phyloP scores from a whole-genome alignment of 2,329 filamentous ascomycete species.

The Ascochyta clinopodiicola region DNA sequence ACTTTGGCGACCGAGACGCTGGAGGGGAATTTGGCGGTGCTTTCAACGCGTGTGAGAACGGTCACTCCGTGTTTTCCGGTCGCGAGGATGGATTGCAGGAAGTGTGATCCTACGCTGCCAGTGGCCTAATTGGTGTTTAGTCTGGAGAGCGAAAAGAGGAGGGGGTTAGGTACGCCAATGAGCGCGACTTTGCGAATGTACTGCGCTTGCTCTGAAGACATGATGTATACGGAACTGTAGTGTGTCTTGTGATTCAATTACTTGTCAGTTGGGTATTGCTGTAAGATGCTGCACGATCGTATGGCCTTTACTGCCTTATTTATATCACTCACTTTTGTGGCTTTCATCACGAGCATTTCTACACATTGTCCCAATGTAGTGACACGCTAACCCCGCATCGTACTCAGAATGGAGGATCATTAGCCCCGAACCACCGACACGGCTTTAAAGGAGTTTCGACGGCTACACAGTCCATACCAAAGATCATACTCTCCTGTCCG shows the following conservation, averaged over 20 bases:
- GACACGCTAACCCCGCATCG: conserved; percentile 6
- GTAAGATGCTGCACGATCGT: too few species aligned
- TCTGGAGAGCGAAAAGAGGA: background rate
- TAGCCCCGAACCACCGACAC: conserved; percentile 1
- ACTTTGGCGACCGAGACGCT: conserved; percentile 46
- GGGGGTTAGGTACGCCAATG: conserved; percentile 41
- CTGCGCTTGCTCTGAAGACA: conserved; percentile 3
- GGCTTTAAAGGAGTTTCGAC: conserved; percentile 6
- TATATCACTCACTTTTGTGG: background rate
- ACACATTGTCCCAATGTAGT: background rate
- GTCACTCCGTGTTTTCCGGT: conserved; percentile 39
- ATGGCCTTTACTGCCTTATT: background rate
- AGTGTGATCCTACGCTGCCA: conserved; percentile 49
- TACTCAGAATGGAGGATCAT: background rate
- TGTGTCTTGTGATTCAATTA: too few species aligned
- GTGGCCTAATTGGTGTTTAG: conserved; percentile 28
- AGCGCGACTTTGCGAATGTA: conserved; percentile 43
- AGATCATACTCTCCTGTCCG: background rate
- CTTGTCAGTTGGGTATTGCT: too few species aligned
- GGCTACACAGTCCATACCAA: background rate
- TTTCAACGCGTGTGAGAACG: conserved; percentile 51
- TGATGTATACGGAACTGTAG: background rate
- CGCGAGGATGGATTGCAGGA: conserved; percentile 47
- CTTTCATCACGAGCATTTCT: background rate
- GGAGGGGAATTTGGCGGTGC: conserved; percentile 50